Base-by-base conservation (phyloP, 371 early-diverging fungal species). In the Rozella allomycis region DNA sequence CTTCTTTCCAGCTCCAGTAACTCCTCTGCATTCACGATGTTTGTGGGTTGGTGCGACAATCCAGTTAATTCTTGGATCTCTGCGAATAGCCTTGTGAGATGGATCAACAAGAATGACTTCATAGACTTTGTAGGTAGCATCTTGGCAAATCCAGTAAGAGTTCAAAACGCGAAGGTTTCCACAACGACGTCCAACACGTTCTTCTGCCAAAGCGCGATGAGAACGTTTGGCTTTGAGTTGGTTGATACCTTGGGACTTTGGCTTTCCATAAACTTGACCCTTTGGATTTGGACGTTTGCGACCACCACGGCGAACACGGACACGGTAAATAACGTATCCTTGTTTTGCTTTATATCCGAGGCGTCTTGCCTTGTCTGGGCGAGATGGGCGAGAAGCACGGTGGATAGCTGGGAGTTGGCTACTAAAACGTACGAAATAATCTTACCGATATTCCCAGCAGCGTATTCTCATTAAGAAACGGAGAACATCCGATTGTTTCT, bases 291-390 rank as follows among this genome's bases (percentile, higher is more conserved):
- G 77, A 58, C 91, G 70, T 71, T 87, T 85, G 66, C 91, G 81
- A 54, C 78, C 74, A 66, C 98, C 98, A 58, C 97, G 88, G 54
- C 90, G 85, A 46, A 97, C 83, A 50, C 94, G 83, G 51, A 91
- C 72, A 49, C 90, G 74, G 77, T 86, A 96, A 65, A 93, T 73
- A 44, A 84, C 81, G 58, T 76, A 85, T 45, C 98, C 98, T 65
- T 84, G 84, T 74, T 93, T 97, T 58, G 86, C 86, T 67, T 87
- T 90, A 78, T 96, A 97, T 39, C 98, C 98, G 37, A 96, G 70
- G 47, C 85, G 85, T 54, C 94, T 78, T 34, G 98, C 98, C 74
- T 93, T 90, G 56, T 96, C 96, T 38, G 91, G 86, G 54, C 90
- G 90, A 40, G 91, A 83, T 31, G 98, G 88, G 53, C 88, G 81